A percentile compares a stretch with the other conserved stretches of the same genome.
Conservation (phyloP, 257 asterid species). For the Przewalskia tangutica region DNA sequence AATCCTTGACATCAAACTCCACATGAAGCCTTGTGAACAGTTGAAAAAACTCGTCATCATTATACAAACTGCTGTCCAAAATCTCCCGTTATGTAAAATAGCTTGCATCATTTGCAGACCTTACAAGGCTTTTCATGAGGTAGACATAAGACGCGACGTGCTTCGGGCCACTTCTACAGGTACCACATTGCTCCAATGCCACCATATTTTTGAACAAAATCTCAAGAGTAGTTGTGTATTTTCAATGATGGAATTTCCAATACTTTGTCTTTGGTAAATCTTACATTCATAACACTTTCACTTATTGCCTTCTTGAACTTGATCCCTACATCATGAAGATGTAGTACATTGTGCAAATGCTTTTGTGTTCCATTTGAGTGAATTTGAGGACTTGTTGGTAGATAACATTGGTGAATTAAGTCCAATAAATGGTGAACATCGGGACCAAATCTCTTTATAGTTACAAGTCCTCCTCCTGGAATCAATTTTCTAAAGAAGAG, state of each 20-base stretch:
- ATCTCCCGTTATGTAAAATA: constrained; percentile 22
- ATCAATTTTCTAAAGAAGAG: constrained; percentile 32
- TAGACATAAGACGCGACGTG: constrained; percentile 26
- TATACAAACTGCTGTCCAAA: constrained; percentile 10
- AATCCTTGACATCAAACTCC: constrained; percentile 19
- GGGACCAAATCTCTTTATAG: constrained; percentile 9
- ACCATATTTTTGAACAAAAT: constrained; percentile 34
- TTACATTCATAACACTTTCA: constrained; percentile 19
- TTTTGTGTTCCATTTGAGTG: constrained; percentile 1
- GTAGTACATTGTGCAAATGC: constrained; percentile 1
- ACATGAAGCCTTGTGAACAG: constrained; percentile 24
- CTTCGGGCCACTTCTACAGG: constrained; percentile 12
- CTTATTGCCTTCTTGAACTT: constrained; percentile 13
- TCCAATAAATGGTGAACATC: constrained; percentile 37
- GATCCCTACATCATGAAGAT: constrained; percentile 23
- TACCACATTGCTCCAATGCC: constrained; percentile 35
- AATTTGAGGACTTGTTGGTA: constrained; percentile 21
- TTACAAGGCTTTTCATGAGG: constrained; percentile 28
- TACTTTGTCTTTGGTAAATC: constrained; percentile 10
- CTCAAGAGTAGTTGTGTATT: constrained; percentile 21
- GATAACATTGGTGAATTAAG: constrained; percentile 33
- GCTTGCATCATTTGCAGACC: constrained; percentile 22
- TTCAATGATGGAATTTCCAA: constrained; percentile 30
- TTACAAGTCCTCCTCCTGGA: constrained; percentile 5
- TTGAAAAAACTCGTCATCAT: constrained; percentile 19